A percentile compares a stretch with the other conserved stretches of the same genome.
These are phyloP conservation scores for Hanseniaspora valbyensis DNA, from an alignment of 805 yeast genomes.

Conservation along the genomic window DNA sequence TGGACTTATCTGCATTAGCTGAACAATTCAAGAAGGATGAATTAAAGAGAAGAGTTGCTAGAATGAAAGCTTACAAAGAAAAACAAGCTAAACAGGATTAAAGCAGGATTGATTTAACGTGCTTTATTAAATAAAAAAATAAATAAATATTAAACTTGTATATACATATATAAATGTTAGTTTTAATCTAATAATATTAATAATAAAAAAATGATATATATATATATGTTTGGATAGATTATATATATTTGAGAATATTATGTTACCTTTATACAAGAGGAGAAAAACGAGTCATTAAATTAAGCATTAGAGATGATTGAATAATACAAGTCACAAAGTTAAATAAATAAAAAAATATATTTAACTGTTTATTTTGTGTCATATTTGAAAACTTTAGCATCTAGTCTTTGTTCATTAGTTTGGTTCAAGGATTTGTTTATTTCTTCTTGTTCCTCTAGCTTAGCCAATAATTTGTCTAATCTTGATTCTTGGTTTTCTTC, in stretches of 20 bases:
- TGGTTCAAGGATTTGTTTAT: conserved; percentile 24
- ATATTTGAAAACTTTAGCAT: conserved; percentile 30
- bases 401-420: conserved; percentile 30
- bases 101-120: not conserved
- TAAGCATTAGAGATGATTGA: too few species aligned
- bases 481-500: conserved; percentile 26
- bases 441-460: conserved; percentile 31
- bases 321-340: too few species aligned
- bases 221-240: too few species aligned
- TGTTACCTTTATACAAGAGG: too few species aligned
- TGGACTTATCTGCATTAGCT: conserved; percentile 2
- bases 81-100: not conserved
- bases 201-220: too few species aligned
- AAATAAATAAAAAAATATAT: too few species aligned
- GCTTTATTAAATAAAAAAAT: not conserved
- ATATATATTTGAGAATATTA: too few species aligned
- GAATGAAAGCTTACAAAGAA: conserved; percentile 8
- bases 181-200: too few species aligned
- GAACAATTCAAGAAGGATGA: conserved; percentile 12
- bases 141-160: not conserved
- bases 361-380: not conserved
- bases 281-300: too few species aligned
- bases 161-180: not conserved
- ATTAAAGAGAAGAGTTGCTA: conserved; percentile 12
- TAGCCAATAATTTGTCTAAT: conserved; percentile 39